Conservation (phyloP, 2,329 filamentous ascomycete genomes). For the Aspergillus udagawae region DNA sequence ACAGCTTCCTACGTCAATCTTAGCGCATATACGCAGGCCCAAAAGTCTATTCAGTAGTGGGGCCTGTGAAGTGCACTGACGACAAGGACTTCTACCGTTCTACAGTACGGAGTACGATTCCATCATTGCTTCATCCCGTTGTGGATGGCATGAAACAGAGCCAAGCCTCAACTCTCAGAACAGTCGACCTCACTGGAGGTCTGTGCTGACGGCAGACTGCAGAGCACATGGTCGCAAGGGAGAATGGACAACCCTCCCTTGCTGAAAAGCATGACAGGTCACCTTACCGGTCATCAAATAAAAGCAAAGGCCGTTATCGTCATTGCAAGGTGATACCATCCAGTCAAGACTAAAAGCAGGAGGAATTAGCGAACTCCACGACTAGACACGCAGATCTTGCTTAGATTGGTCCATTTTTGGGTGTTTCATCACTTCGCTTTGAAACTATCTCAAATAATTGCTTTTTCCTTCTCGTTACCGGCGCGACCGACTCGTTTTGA, state of each 20-base stretch:
- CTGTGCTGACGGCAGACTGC: background rate
- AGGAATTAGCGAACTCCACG: background rate
- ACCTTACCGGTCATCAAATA: background rate
- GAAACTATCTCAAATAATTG: background rate
- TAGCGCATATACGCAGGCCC: too few species aligned
- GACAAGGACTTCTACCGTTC: background rate
- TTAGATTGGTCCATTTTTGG: background rate
- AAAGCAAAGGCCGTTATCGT: background rate
- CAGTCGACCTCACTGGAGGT: background rate
- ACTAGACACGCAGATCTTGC: background rate
- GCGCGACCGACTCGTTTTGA: constrained; percentile 5
- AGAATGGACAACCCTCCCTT: background rate
- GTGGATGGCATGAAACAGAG: background rate
- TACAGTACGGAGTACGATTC: too few species aligned
- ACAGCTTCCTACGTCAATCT: background rate
- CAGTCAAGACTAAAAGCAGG: background rate
- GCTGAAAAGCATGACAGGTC: background rate
- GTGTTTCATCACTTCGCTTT: background rate
- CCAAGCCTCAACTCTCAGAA: background rate
- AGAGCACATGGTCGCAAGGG: background rate
- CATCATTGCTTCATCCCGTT: background rate
- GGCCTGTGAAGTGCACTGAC: background rate
- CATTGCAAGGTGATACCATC: background rate
- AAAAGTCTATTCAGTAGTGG: background rate
- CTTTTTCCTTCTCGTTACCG: constrained; percentile 5